Evolutionary conservation across 805 yeast species (phyloP).

Genomic region (Cyberlindnera amylophila): DNA sequence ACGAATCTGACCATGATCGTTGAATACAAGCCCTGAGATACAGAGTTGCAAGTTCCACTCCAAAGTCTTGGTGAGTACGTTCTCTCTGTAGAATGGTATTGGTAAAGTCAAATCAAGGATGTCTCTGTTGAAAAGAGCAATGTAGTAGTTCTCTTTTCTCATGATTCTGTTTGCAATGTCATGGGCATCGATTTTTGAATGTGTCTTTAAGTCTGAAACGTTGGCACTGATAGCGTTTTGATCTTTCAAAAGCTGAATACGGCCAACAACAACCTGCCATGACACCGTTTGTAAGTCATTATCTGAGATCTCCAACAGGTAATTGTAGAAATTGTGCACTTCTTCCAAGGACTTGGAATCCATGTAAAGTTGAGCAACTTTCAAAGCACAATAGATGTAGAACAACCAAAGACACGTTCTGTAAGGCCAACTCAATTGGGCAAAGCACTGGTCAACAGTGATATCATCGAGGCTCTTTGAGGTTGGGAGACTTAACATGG

Average conservation of each 20-base stretch:
- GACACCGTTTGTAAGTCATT: conserved; percentile 88
- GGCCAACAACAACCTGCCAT: conserved; percentile 83
- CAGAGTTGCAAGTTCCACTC: conserved; percentile 95
- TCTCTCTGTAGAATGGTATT: conserved; percentile 40
- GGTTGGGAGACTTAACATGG: conserved; percentile 35
- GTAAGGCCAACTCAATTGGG: conserved; percentile 45
- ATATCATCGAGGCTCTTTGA: conserved; percentile 30
- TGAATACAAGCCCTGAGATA: conserved; percentile 80
- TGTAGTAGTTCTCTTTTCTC: conserved; percentile 92
- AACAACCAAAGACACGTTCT: conserved; percentile 65
- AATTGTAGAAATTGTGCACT: conserved; percentile 69
- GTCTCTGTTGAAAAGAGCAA: conserved; percentile 81
- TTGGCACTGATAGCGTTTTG: conserved; percentile 62
- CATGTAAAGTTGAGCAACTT: conserved; percentile 51
- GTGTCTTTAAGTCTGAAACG: conserved; percentile 58
- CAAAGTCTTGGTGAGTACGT: conserved; percentile 71
- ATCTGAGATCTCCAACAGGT: conserved; percentile 67
- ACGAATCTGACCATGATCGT: conserved; percentile 76
- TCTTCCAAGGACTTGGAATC: conserved; percentile 70
- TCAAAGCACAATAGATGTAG: conserved; percentile 45
- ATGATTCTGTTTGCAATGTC: conserved; percentile 92
- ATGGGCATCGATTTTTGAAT: conserved; percentile 81
- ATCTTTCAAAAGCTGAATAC: conserved; percentile 69
- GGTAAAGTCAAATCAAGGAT: conserved; percentile 65
- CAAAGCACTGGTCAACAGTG: conserved; percentile 35